Base-by-base conservation (phyloP, 805 yeast species). In the Zygoascus bituminiphila region DNA sequence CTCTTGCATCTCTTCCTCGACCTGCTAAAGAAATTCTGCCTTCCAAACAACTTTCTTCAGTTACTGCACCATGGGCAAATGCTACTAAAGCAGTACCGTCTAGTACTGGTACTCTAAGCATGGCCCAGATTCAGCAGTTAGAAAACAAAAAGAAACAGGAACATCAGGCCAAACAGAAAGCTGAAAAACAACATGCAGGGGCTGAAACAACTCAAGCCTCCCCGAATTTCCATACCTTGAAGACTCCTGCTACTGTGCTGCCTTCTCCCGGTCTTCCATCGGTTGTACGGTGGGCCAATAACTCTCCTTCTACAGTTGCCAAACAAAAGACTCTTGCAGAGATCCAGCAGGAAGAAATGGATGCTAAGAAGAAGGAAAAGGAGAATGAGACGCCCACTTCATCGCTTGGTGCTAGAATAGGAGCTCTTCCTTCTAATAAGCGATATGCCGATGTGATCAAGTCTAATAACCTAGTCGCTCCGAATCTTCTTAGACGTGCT, bases 301-400 rank as follows among this genome's bases (percentile, higher is more conserved):
- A 57, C 24, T 42, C 51, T 38, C 47, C 62, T 3, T 53, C 46
- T 2, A 36, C 52, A 5, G 17, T 56, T 5, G 51, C 52, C 2
- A 61, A 63, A 7, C 60, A 57, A 42, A 63, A 63, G 49, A 57
- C 70, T 1, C 51, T 68, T 22, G 62, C 64, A 10, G 66, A 68
- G 45, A 67, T 68, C 46, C 70, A 67, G 54, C 57, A 52, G 46
- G 73, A 69, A 52, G 71, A 67, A 47, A 65, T 57, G 41, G 60
- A 56, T 24, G 54, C 59, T 10, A 49, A 49, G 43, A 51, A 51
- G 44, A 38, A 37, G 40, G 31, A 33, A 37, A 3, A 4, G 4
- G 7, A 29, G 4, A 29, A 29, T 29, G n/a, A n/a, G n/a, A n/a
- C n/a, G n/a, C n/a, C n/a, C n/a, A n/a, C n/a, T n/a, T n/a, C 35